Percentiles rank a stretch among this genome's conserved stretches.
Evolutionary conservation across 176 grass and related monocot species (phyloP).

Genomic region (Phoenix roebelenii): DNA sequence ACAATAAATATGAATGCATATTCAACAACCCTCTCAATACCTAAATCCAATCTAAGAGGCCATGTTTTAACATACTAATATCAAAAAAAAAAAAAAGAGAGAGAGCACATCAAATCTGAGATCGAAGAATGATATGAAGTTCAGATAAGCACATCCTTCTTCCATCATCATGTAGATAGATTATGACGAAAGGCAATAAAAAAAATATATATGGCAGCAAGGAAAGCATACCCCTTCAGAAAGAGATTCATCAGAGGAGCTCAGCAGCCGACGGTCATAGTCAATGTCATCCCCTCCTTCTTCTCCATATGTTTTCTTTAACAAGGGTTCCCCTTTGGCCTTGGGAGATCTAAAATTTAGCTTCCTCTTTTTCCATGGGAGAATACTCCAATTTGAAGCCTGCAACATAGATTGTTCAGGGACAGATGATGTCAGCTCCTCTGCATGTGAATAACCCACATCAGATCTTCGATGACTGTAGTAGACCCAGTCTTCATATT

Average conservation of each 20-base stretch:
- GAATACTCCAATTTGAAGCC: constrained; percentile 48
- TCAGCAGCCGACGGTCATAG: constrained; percentile 67
- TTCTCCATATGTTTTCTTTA: constrained; percentile 81
- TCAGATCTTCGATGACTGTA: constrained; percentile 74
- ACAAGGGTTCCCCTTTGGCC: constrained; percentile 84
- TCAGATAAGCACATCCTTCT: too few relatives aligned
- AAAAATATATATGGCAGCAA: not conserved
- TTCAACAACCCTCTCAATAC: too few relatives aligned
- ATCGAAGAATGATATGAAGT: too few relatives aligned
- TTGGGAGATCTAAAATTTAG: constrained; percentile 36
- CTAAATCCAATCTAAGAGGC: too few relatives aligned
- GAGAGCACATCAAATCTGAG: too few relatives aligned
- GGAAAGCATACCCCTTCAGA: constrained; percentile 36
- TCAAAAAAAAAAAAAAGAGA: too few relatives aligned
- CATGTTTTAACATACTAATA: too few relatives aligned
- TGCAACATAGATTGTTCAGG: constrained; percentile 24
- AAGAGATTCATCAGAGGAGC: constrained; percentile 54
- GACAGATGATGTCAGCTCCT: constrained; percentile 32
- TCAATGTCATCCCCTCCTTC: constrained; percentile 98
- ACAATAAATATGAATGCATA: too few relatives aligned
- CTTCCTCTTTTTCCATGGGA: constrained; percentile 90
- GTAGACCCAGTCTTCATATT: constrained; percentile 73
- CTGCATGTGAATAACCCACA: constrained; percentile 37
- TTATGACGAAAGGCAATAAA: too few relatives aligned
- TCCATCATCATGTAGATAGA: too few relatives aligned